These are phyloP conservation scores for Heliamphora pulchella DNA, from an alignment of 179 eudicot genomes.

Conservation along the genomic window DNA sequence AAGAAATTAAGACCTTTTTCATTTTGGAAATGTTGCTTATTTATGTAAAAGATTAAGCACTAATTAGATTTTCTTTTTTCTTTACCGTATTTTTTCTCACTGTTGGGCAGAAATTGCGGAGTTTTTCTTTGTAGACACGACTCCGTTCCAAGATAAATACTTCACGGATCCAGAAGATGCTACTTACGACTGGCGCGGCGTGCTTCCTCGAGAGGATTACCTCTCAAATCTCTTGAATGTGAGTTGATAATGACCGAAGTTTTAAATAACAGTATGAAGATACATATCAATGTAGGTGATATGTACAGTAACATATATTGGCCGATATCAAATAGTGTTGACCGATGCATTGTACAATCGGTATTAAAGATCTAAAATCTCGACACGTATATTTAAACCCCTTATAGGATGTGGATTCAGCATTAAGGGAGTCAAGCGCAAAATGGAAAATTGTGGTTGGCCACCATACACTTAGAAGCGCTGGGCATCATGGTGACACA, in stretches of 20 bases:
- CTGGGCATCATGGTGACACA: slow-evolving; percentile 74
- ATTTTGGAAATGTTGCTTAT: background rate
- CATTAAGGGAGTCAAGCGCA: slow-evolving; percentile 59
- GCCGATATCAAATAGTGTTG: background rate
- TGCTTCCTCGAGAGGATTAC: slow-evolving; percentile 49
- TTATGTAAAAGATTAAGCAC: background rate
- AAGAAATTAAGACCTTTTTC: background rate
- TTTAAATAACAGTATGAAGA: background rate
- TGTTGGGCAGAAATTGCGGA: slow-evolving; percentile 53
- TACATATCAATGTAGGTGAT: no score
- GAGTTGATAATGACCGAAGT: background rate
- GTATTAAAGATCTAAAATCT: background rate
- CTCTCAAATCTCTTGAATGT: slow-evolving; percentile 49
- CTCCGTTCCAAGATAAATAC: slow-evolving; percentile 73
- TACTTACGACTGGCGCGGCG: slow-evolving; percentile 77
- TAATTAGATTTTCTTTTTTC: background rate
- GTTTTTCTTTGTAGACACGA: slow-evolving; percentile 77
- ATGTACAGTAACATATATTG: no score
- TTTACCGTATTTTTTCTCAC: background rate
- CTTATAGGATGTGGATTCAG: slow-evolving; percentile 51
- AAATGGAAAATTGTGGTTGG: slow-evolving; percentile 90
- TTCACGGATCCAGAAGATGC: slow-evolving; percentile 38
- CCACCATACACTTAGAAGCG: slow-evolving; percentile 73
- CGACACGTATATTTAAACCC: background rate
- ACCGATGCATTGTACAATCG: no score